These are phyloP conservation scores for Neovahlkampfia damariscottae DNA, from an alignment of 78 protist species.

Conservation along the genomic window DNA sequence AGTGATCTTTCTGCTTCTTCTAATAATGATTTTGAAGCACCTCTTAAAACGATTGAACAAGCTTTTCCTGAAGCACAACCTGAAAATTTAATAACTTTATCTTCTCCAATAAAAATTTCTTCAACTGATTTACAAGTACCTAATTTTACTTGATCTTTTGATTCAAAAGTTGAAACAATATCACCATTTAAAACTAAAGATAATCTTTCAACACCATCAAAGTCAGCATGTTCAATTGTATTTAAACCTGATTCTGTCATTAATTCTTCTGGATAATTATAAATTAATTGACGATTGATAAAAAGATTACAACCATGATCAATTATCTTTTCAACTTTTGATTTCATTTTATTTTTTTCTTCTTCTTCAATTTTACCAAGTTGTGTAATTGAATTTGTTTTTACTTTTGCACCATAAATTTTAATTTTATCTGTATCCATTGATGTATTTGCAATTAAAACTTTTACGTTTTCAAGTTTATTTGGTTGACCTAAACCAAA, in stretches of 20 bases:
- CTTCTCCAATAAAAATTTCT: constrained; percentile 98
- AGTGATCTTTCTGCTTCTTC: constrained; percentile 99
- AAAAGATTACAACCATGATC: constrained; percentile 79
- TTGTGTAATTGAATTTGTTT: constrained; percentile 53
- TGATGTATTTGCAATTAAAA: constrained; percentile 93
- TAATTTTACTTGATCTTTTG: constrained; percentile 67
- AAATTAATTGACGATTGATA: constrained; percentile 97
- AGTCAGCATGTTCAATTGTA: constrained; percentile 98
- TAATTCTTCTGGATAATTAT: constrained; percentile 92
- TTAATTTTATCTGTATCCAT: constrained; percentile 99
- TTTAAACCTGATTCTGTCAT: constrained; percentile 75
- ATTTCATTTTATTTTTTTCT: constrained; percentile 79
- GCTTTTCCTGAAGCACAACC: constrained; percentile 84
- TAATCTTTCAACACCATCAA: constrained; percentile 93
- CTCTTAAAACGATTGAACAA: constrained; percentile 96
- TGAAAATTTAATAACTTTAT: constrained; percentile 70
- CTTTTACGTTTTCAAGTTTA: constrained; percentile 75
- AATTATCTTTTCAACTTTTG: constrained; percentile 64
- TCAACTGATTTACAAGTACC: constrained; percentile 85
- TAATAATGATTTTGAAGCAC: constrained; percentile 86
- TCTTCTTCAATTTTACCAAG: constrained; percentile 89
- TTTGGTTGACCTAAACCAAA: constrained; percentile 95
- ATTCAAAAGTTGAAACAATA: constrained; percentile 94
- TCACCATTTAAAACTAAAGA: constrained; percentile 77
- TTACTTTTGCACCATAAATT: constrained; percentile 82